Percentiles rank a stretch among this genome's conserved stretches.
These are phyloP conservation scores for Pythium diclinum DNA, from an alignment of 352 stramenopile genomes.

Conservation along the genomic window DNA sequence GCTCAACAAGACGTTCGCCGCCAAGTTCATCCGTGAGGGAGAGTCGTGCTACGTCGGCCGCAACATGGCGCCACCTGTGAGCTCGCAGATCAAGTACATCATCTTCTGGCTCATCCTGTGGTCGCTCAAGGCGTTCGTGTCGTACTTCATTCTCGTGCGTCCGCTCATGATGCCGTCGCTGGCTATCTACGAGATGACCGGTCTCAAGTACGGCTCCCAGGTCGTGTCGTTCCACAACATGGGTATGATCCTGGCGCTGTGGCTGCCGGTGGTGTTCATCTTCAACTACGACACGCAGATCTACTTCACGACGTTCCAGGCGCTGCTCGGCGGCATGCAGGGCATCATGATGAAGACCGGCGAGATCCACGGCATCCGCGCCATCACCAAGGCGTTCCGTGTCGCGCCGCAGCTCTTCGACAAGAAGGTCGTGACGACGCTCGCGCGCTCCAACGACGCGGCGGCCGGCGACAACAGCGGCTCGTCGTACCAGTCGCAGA, in stretches of 20 bases:
- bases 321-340: constrained; percentile 28
- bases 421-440: constrained; percentile 42
- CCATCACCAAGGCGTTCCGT: constrained; percentile 41
- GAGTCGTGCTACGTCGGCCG: constrained; percentile 40
- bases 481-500: constrained; percentile 38
- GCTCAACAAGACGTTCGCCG: constrained; percentile 29
- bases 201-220: constrained; percentile 32
- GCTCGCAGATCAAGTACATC: constrained; percentile 34
- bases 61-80: constrained; percentile 31
- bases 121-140: constrained; percentile 35
- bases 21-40: constrained; percentile 45
- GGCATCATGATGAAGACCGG: constrained; percentile 45
- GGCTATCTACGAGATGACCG: constrained; percentile 36
- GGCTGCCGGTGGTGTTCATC: constrained; percentile 43
- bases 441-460: constrained; percentile 37
- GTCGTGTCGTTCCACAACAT: constrained; percentile 46
- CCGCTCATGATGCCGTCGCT: constrained; percentile 42
- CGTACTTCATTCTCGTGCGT: constrained; percentile 42
- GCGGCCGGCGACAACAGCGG: constrained; percentile 6
- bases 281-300: constrained; percentile 59
- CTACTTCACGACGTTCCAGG: constrained; percentile 47
- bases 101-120: constrained; percentile 39
- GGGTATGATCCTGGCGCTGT: constrained; percentile 41
- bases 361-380: constrained; percentile 35
- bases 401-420: constrained; percentile 44